Base-by-base conservation (phyloP, 108 stramenopile genomes). In the Skeletonema potamos region DNA sequence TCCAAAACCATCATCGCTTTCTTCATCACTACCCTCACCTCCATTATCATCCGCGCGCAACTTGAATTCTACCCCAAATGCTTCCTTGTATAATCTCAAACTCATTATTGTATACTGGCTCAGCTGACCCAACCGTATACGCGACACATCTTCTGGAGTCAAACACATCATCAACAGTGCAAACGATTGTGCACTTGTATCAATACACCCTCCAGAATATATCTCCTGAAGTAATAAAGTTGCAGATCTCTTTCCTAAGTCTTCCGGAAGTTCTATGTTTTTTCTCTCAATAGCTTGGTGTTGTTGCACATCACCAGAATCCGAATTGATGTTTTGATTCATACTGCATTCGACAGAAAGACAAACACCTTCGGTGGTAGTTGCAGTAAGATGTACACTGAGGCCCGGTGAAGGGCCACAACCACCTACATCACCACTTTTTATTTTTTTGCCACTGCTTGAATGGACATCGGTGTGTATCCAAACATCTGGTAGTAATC, bases 161-260 rank as follows among this genome's bases (percentile, higher is more conserved):
- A 98, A 80, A 51, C 93, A 95, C 98, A 99, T 99, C 81, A 97
- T 90, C 15, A 97, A 61, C 57, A 99, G 76, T 3, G 90, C 90
- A 55, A 98, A 71, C 3, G 91, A 85, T 80, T 98, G 97, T 30
- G 80, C 81, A 26, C 82, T 70, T 1, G 96, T 88, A 82, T 99
- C 99, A 27, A 98, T 83, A 68, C 96, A 97, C 27, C 99, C 99
- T 15, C 99, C 99, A 39, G 77, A 51, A 58, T 77, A 76, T 61
- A 99, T 84, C 82, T 98, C 97, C 46, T 97, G 94, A 58, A 98
- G 81, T 61, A 99, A 72, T 64, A 91, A 64, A 22, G 81, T 83
- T 12, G 97, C 94, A 15, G 83, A 96, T 20, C 89, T 81, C 58
- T 79, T 70, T 10, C 98, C 99, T 24, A 99, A 61, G 30, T 98